Base-by-base conservation (phyloP, 1,139 yeast genomes). In the Saccharomyces hybrid region DNA sequence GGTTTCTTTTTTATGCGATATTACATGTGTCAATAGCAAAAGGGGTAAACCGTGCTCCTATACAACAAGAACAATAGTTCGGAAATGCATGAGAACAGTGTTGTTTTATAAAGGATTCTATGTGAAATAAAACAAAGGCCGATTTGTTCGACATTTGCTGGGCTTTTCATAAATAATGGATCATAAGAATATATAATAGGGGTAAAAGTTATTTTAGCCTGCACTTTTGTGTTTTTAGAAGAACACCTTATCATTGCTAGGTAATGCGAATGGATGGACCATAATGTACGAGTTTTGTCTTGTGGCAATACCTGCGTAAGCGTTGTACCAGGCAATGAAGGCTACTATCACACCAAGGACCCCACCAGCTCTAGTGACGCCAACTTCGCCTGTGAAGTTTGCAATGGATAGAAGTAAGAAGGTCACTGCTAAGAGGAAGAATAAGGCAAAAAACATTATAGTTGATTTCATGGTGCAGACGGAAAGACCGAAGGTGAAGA, bases 281-380 rank as follows among this genome's bases (percentile, higher is more conserved):
- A 80, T 74, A 49, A 84, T 55, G 67, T 84, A 84, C 42, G 86
- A 76, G 71, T 84, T 84, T 64, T 81, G 83, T 38, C 73, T 72
- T 51, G 79, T 83, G 49, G 87, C 85, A 53, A 84, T 68, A 82
- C 90, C 90, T 5, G 89, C 88, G 60, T 79, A 84, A 6, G 89
- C 90, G 65, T 84, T 84, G 64, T 84, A 84, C 88, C 88, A 84
- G 27, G 88, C 88, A 52, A 78, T 70, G 62, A 84, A 82, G 1
- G 88, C 81, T 47, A 87, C 83, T 48, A 84, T 71, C 7, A 84
- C 71, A 50, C 89, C 89, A 61, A 83, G 71, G 4, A 82, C 83
- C 62, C 90, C 90, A 52, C 80, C 89, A 34, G 88, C 88, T 62
- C 75, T 79, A 54, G 77, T 65, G 49, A 68, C 66, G 42, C 76